Conservation (phyloP, 179 eudicot genomes). For the Drosera spatulata region DNA sequence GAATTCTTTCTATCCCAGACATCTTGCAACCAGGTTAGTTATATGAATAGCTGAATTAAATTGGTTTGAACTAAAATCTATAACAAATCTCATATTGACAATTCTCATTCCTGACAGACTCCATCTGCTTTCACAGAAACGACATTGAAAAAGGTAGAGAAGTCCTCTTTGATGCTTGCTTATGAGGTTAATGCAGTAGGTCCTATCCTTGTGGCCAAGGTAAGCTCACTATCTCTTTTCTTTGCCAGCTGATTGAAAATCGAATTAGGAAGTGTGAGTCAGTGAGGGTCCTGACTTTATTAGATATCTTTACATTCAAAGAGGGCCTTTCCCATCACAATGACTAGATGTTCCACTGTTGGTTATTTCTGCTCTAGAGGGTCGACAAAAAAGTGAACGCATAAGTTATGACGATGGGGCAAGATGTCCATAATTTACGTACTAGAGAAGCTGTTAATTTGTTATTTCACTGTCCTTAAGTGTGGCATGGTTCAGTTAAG, state of each 20-base stretch:
- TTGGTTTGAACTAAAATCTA: background rate
- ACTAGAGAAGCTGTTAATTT: too few relatives aligned
- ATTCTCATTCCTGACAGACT: background rate
- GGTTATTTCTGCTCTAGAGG: too few relatives aligned
- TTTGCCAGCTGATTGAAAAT: background rate
- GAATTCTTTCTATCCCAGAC: slow-evolving; percentile 74
- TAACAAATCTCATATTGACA: background rate
- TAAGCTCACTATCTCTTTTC: slow-evolving; percentile 10
- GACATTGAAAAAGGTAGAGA: slow-evolving; percentile 64
- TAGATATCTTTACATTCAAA: too few relatives aligned
- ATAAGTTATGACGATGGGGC: too few relatives aligned
- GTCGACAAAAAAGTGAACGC: too few relatives aligned
- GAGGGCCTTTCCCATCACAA: too few relatives aligned
- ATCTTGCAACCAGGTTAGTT: slow-evolving; percentile 71
- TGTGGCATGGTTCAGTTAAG: too few relatives aligned
- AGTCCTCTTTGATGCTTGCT: slow-evolving; percentile 62
- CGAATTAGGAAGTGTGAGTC: background rate
- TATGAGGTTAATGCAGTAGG: slow-evolving; percentile 96
- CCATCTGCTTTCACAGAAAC: slow-evolving; percentile 58
- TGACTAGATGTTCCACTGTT: too few relatives aligned
- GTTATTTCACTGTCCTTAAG: too few relatives aligned
- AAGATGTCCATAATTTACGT: too few relatives aligned
- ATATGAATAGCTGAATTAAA: slow-evolving; percentile 1
- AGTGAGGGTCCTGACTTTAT: background rate
- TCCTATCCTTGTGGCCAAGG: slow-evolving; percentile 83